Conservation (phyloP, 345 rosid genomes). For the Heritiera littoralis region DNA sequence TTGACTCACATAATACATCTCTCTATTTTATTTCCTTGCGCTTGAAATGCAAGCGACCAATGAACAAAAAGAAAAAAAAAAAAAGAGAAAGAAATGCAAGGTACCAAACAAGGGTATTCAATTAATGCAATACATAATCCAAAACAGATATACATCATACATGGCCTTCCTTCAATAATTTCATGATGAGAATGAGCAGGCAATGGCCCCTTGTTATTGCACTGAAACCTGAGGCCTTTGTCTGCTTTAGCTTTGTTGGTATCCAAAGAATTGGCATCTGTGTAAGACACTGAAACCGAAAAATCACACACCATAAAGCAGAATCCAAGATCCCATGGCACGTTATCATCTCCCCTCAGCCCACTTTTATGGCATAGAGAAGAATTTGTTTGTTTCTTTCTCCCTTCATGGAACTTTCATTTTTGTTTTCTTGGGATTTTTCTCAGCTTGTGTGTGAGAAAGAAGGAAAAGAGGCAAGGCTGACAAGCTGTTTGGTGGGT, state of each 20-base stretch:
- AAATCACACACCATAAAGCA: not conserved
- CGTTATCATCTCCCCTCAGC: constrained; percentile 3
- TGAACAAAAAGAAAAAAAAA: no score
- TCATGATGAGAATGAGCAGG: constrained; percentile 20
- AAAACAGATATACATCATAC: not conserved
- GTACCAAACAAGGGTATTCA: not conserved
- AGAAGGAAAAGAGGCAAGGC: not conserved
- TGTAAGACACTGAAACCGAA: not conserved
- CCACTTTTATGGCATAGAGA: constrained; percentile 23
- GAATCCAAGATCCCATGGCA: constrained; percentile 13
- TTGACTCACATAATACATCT: not conserved
- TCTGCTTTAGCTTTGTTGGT: constrained; percentile 37
- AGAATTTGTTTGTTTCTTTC: constrained; percentile 35
- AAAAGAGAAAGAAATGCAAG: not conserved
- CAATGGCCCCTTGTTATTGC: constrained; percentile 29
- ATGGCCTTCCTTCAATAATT: constrained; percentile 26
- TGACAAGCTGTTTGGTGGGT: constrained; percentile 32
- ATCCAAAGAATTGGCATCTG: constrained; percentile 26
- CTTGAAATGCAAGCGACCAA: not conserved
- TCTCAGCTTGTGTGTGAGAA: not conserved
- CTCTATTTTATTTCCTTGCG: not conserved
- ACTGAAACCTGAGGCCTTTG: constrained; percentile 41
- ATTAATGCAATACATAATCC: not conserved
- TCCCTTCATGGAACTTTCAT: constrained; percentile 43
- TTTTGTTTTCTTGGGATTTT: constrained; percentile 34